phyloP scores from a whole-genome alignment of 352 stramenopile genomes.

The Phytopythium sindhum region DNA sequence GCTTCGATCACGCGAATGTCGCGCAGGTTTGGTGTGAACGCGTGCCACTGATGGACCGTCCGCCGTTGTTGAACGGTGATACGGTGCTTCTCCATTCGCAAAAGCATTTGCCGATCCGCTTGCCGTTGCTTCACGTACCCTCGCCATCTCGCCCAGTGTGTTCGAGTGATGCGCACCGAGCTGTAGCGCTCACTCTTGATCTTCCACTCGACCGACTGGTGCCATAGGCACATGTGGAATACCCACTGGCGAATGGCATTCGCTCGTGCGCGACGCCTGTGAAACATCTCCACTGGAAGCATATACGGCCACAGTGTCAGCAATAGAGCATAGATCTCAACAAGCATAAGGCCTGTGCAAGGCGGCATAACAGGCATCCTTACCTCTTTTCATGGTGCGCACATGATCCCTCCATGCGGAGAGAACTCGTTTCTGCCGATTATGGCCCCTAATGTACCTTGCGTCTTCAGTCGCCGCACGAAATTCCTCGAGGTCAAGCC shows the following conservation, averaged over 20 bases:
- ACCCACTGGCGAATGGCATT: constrained; percentile 11
- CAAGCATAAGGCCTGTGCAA: no score
- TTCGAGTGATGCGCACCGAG: not conserved
- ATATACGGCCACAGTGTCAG: not conserved
- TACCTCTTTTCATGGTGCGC: constrained; percentile 12
- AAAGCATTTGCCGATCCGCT: not conserved
- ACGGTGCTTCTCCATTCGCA: constrained; percentile 18
- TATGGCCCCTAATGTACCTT: not conserved
- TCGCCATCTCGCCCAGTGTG: constrained; percentile 15
- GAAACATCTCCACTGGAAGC: constrained; percentile 7
- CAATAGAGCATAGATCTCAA: not conserved
- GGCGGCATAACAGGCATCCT: not conserved
- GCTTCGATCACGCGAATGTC: constrained; percentile 20
- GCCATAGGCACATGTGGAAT: constrained; percentile 9
- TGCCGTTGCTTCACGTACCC: constrained; percentile 16
- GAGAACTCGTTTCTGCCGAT: constrained; percentile 1
- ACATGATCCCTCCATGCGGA: not conserved
- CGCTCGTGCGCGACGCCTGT: not conserved
- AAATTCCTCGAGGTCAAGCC: not conserved
- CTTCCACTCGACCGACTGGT: constrained; percentile 2
- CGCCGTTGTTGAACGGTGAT: not conserved
- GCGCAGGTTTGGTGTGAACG: constrained; percentile 19
- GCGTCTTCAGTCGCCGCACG: not conserved
- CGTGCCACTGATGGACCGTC: constrained; percentile 12
- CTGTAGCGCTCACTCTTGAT: constrained; percentile 1